A percentile compares a stretch with the other conserved stretches of the same genome.
phyloP scores from a whole-genome alignment of 129 eudicot genomes.

The Dittrichia graveolens region DNA sequence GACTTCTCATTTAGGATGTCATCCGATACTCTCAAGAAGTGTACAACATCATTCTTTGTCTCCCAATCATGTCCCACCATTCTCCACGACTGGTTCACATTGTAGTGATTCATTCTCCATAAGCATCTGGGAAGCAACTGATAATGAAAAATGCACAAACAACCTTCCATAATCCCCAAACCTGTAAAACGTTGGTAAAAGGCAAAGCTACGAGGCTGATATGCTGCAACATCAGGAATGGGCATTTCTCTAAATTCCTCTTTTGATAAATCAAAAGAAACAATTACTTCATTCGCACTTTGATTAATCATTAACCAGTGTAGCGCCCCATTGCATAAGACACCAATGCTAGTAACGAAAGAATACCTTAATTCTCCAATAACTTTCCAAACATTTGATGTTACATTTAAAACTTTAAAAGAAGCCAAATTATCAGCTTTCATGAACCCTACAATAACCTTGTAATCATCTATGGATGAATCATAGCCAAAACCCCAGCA shows the following conservation, averaged over 20 bases:
- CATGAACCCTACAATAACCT: not conserved
- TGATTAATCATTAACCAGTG: constrained; percentile 11
- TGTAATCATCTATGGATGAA: not conserved
- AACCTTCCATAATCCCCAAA: not conserved
- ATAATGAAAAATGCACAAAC: not conserved
- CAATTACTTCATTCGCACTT: not conserved
- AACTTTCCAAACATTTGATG: not conserved
- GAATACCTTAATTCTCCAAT: not conserved
- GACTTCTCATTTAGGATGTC: not conserved
- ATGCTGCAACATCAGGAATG: not conserved
- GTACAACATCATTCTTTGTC: not conserved
- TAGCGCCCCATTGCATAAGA: not conserved
- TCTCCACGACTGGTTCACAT: not conserved
- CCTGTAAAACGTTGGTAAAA: not conserved
- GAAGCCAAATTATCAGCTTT: not conserved
- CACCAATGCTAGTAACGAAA: not conserved
- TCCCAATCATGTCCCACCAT: not conserved
- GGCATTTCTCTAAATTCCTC: constrained; percentile 19
- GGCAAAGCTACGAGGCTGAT: too few species aligned
- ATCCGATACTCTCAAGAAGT: not conserved
- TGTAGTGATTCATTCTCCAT: not conserved
- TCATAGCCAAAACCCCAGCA: constrained; percentile 26
- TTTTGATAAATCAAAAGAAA: not conserved
- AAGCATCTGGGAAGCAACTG: not conserved
- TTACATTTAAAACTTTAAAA: constrained; percentile 8